phyloP scores from a whole-genome alignment of 2,329 filamentous ascomycete species.

The Mycosphaerelloides madeirae region DNA sequence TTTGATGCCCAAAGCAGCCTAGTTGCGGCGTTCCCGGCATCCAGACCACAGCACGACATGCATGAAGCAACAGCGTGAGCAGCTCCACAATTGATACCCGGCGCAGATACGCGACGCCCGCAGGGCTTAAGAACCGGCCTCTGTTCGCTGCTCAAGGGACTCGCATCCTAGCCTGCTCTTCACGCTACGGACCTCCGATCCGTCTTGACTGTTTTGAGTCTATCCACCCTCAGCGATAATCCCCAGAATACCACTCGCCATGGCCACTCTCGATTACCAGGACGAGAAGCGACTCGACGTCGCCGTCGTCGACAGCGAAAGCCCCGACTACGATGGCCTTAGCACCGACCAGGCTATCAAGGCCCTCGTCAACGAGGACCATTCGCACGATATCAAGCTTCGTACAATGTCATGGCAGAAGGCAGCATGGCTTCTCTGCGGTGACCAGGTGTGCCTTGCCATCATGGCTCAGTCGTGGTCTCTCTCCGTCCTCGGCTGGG shows the following conservation, averaged over 20 bases:
- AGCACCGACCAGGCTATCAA: conserved; percentile 22
- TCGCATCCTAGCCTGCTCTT: too few relatives aligned
- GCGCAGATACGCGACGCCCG: too few relatives aligned
- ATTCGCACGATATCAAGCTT: conserved; percentile 48
- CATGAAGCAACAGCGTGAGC: too few relatives aligned
- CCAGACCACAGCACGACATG: too few relatives aligned
- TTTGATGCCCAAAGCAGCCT: too few relatives aligned
- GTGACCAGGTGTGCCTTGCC: conserved; percentile 49
- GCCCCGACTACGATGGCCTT: conserved; percentile 12
- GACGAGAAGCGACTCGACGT: conserved; percentile 8
- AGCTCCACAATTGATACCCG: too few relatives aligned
- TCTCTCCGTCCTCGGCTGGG: conserved; percentile 46
- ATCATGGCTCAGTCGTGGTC: conserved; percentile 52
- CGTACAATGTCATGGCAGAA: conserved; percentile 53
- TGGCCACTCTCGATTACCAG: conserved; percentile 5
- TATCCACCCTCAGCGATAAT: background rate
- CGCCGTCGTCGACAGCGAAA: conserved; percentile 3
- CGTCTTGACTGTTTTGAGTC: too few relatives aligned
- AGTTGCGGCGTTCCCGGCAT: too few relatives aligned
- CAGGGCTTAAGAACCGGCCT: too few relatives aligned
- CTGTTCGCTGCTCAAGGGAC: too few relatives aligned
- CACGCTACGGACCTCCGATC: too few relatives aligned
- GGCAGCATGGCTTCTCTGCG: conserved; percentile 45
- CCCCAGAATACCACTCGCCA: background rate
- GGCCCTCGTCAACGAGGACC: conserved; percentile 34